Conservation (phyloP, 148 eudicot genomes). For the Polygonum aviculare region DNA sequence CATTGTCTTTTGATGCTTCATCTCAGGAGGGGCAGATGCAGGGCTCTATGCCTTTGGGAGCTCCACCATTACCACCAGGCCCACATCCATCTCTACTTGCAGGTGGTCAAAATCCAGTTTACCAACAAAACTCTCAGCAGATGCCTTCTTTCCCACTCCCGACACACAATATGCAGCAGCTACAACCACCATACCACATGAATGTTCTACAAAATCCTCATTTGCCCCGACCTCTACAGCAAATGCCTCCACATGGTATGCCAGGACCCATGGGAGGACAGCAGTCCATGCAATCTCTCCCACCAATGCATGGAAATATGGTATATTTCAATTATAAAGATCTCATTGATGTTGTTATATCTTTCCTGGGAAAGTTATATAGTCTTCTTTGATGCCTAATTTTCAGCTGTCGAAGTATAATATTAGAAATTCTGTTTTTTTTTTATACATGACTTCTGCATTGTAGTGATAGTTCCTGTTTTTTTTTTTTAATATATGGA, state of each 20-base stretch:
- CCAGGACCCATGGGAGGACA: conserved; percentile 35
- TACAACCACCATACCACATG: conserved; percentile 75
- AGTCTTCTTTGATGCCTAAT: background rate
- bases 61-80: conserved; percentile 97
- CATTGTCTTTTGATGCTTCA: conserved; percentile 61
- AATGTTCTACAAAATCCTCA: conserved; percentile 55
- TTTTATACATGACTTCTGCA: background rate
- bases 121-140: conserved; percentile 83
- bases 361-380: background rate
- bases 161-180: conserved; percentile 63
- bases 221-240: conserved; percentile 72
- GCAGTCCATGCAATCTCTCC: conserved; percentile 12
- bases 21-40: conserved; percentile 67
- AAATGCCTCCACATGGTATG: conserved; percentile 49
- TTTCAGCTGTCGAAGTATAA: background rate
- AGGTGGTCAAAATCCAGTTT: conserved; percentile 56
- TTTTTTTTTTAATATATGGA: too few relatives aligned
- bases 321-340: conserved; percentile 17
- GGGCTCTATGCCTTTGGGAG: conserved; percentile 54
- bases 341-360: background rate
- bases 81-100: conserved; percentile 85
- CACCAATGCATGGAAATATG: conserved; percentile 52
- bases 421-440: background rate
- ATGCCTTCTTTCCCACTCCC: conserved; percentile 53
- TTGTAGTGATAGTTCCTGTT: background rate